Conservation (phyloP, 306 rosid genomes). For the Fragaria iinumae region DNA sequence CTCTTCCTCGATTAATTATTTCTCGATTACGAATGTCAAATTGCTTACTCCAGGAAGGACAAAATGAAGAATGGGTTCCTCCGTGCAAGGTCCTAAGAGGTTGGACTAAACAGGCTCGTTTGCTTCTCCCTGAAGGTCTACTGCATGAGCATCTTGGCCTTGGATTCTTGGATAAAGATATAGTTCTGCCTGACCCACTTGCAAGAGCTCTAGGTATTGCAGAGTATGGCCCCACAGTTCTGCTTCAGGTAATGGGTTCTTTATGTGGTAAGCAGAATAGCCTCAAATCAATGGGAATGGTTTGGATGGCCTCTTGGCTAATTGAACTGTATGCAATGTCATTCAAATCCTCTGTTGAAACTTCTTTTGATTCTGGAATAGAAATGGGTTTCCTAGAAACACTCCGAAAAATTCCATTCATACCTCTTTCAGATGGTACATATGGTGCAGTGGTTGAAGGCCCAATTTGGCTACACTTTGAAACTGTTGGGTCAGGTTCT, state of each 20-base stretch:
- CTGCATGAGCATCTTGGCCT: slow-evolving; percentile 78
- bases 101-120: slow-evolving; percentile 73
- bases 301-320: slow-evolving; percentile 77
- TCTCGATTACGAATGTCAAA: slow-evolving; percentile 65
- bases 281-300: slow-evolving; percentile 54
- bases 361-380: slow-evolving; percentile 35
- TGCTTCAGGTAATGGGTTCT: slow-evolving; percentile 56
- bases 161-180: slow-evolving; percentile 66
- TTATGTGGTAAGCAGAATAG: slow-evolving; percentile 46
- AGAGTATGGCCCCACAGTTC: slow-evolving; percentile 76
- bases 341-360: slow-evolving; percentile 43
- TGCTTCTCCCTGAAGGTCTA: slow-evolving; percentile 61
- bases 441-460: slow-evolving; percentile 69
- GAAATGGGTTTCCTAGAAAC: slow-evolving; percentile 41
- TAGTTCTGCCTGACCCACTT: slow-evolving; percentile 58
- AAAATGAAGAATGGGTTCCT: slow-evolving; percentile 62
- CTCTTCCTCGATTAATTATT: slow-evolving; percentile 79
- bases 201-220: slow-evolving; percentile 76
- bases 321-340: slow-evolving; percentile 47
- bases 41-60: slow-evolving; percentile 80
- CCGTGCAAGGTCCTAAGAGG: slow-evolving; percentile 91
- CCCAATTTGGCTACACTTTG: slow-evolving; percentile 78
- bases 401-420: slow-evolving; percentile 54
- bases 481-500: slow-evolving; percentile 42
- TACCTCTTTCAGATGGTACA: slow-evolving; percentile 92